These are phyloP conservation scores for Mucor piriformis DNA, from an alignment of 371 early-diverging fungal genomes.

Conservation along the genomic window DNA sequence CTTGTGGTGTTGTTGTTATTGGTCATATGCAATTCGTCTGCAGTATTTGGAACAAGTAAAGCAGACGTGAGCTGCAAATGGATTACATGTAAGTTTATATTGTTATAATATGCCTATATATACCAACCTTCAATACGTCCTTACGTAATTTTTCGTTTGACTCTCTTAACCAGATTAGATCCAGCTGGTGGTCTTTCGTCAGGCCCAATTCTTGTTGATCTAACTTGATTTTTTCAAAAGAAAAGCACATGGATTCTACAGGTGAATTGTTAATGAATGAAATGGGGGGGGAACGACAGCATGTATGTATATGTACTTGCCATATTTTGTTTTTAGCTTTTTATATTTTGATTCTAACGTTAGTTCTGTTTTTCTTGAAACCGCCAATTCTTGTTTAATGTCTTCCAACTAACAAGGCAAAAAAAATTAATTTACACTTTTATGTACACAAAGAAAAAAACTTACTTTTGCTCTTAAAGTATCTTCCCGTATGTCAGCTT, in stretches of 20 bases:
- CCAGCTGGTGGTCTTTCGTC: conserved; percentile 19
- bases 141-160: conserved; percentile 46
- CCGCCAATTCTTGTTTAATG: conserved; percentile 44
- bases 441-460: neutral
- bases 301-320: too few species aligned
- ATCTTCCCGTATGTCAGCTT: conserved; percentile 51
- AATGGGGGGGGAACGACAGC: too few species aligned
- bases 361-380: conserved; percentile 41
- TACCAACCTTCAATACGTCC: conserved; percentile 43
- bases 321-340: conserved; percentile 44
- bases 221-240: conserved; percentile 35
- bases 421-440: neutral
- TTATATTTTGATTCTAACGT: conserved; percentile 48
- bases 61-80: conserved; percentile 30
- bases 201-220: conserved; percentile 32
- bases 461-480: conserved; percentile 40
- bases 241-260: conserved; percentile 32
- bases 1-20: conserved; percentile 14
- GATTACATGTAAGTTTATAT: conserved; percentile 6
- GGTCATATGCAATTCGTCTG: conserved; percentile 21
- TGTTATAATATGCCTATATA: neutral
- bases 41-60: conserved; percentile 22
- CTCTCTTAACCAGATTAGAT: conserved; percentile 39
- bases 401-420: conserved; percentile 42
- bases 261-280: too few species aligned